Percentiles rank a stretch among this genome's conserved stretches.
These are phyloP conservation scores for Stephania cephalantha DNA, from an alignment of 164 flowering plant species.

Conservation along the genomic window DNA sequence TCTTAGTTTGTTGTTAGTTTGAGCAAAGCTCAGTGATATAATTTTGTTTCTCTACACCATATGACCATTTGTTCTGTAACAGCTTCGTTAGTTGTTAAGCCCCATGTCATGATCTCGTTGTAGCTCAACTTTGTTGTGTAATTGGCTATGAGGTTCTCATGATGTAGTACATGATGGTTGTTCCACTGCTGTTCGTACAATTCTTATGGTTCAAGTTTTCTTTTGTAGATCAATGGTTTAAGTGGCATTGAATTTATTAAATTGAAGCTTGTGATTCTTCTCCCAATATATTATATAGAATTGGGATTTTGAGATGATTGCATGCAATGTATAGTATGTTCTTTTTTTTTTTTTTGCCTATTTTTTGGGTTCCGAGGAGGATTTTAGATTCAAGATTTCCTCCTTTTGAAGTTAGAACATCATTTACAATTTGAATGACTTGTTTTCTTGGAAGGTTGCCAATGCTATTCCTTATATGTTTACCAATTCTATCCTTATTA, in stretches of 20 bases:
- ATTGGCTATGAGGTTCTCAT: neutral
- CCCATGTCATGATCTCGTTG: neutral
- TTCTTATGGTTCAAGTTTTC: neutral
- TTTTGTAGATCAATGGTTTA: neutral
- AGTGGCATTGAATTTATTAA: neutral
- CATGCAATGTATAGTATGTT: no score
- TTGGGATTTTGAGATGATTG: neutral
- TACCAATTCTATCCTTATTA: no score
- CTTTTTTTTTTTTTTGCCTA: no score
- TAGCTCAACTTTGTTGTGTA: neutral
- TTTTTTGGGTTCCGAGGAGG: no score
- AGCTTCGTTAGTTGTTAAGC: constrained; percentile 1
- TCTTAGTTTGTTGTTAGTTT: neutral
- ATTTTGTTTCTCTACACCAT: neutral
- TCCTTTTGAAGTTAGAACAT: no score
- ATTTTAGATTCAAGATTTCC: no score
- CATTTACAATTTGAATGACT: no score
- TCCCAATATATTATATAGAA: neutral
- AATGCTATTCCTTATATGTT: no score
- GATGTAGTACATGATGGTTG: neutral
- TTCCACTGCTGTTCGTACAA: neutral
- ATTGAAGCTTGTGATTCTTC: neutral
- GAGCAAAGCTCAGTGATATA: constrained; percentile 7
- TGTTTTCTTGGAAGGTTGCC: no score
- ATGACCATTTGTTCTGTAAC: neutral